Evolutionary conservation across 2,329 filamentous ascomycete genomes (phyloP).

Genomic region (Pseudogymnoascus sp.): DNA sequence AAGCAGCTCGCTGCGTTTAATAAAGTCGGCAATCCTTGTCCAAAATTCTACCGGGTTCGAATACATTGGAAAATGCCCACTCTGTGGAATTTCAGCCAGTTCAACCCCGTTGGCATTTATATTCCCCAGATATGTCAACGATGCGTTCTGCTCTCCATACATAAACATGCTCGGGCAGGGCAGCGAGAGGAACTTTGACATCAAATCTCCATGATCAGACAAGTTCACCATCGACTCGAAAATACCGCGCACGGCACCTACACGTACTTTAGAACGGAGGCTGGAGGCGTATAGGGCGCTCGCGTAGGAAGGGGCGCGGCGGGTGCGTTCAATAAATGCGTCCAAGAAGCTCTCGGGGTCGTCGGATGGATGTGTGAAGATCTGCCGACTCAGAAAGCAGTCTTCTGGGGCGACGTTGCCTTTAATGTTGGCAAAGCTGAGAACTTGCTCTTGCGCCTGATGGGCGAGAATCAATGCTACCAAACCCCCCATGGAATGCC

Average conservation of each 20-base stretch:
- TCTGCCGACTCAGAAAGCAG: conserved; percentile 24
- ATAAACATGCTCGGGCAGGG: conserved; percentile 16
- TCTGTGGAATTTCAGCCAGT: conserved; percentile 19
- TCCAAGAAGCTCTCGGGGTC: conserved; percentile 4
- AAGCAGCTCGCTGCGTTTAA: background rate
- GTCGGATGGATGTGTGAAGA: conserved; percentile 11
- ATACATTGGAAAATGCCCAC: conserved; percentile 26
- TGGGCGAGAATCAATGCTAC: conserved; percentile 19
- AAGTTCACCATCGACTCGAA: conserved; percentile 24
- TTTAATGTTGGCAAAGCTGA: conserved; percentile 25
- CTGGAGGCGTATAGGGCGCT: conserved; percentile 11
- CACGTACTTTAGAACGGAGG: conserved; percentile 12
- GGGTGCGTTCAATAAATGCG: conserved; percentile 10
- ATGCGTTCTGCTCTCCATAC: too few species aligned
- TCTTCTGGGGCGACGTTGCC: conserved; percentile 25
- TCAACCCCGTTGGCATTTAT: conserved; percentile 14
- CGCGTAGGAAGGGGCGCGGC: too few species aligned
- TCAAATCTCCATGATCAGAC: conserved; percentile 17
- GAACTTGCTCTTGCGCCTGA: conserved; percentile 6
- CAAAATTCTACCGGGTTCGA: conserved; percentile 17
- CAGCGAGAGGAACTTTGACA: conserved; percentile 16
- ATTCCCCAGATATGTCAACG: too few species aligned
- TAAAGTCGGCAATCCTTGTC: background rate
- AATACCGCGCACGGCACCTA: conserved; percentile 18
- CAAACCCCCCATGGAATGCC: conserved; percentile 26